phyloP scores from a whole-genome alignment of 1,284 basidiomycete species.

The Exsudoporus floridanus region DNA sequence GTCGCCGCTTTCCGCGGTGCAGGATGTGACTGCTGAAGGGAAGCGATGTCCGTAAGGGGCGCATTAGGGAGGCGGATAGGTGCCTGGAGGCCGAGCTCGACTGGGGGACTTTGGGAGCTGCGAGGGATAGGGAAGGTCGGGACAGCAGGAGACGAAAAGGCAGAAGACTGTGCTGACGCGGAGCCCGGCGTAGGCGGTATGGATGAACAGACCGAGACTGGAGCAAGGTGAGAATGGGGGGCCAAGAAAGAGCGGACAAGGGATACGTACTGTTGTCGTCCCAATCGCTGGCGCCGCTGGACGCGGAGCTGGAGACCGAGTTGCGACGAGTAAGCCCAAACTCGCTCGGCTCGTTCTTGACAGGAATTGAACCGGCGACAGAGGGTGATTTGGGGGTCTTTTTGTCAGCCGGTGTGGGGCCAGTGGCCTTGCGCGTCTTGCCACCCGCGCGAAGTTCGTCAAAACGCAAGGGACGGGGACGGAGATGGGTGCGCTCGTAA shows the following conservation, averaged over 20 bases:
- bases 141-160: conserved; percentile 61
- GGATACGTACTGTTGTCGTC: conserved; percentile 63
- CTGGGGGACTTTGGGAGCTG: conserved; percentile 60
- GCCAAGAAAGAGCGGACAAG: background rate
- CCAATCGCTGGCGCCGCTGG: conserved; percentile 67
- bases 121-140: conserved; percentile 59
- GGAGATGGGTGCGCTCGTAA: conserved; percentile 80
- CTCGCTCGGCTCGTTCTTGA: conserved; percentile 67
- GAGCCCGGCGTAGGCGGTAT: conserved; percentile 36
- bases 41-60: conserved; percentile 63
- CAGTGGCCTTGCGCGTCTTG: conserved; percentile 67
- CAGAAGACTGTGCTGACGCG: conserved; percentile 59
- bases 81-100: conserved; percentile 39
- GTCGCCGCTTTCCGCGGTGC: conserved; percentile 33
- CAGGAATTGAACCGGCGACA: conserved; percentile 33
- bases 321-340: conserved; percentile 52
- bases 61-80: conserved; percentile 70
- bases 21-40: conserved; percentile 39
- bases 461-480: conserved; percentile 76
- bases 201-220: conserved; percentile 65
- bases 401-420: conserved; percentile 36
- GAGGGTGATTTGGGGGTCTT: conserved; percentile 35
- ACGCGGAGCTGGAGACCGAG: conserved; percentile 59
- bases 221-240: conserved; percentile 3
- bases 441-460: conserved; percentile 80